Evolutionary conservation across 1,284 basidiomycete species (phyloP).

Genomic region (Thecaphora frezii): DNA sequence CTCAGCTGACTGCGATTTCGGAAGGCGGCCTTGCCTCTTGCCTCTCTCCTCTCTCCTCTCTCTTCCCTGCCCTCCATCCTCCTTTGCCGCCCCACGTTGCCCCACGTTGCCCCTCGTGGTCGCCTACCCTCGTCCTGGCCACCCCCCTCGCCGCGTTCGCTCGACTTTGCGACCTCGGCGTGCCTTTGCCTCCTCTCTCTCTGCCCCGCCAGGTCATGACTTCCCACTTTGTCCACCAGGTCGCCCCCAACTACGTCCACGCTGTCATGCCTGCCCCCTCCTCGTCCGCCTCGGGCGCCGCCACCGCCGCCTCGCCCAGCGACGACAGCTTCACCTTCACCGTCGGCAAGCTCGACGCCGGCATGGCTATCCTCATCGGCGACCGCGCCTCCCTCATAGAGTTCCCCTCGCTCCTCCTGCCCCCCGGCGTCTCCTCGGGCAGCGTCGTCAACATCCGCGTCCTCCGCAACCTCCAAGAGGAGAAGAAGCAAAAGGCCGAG

Average conservation of each 20-base stretch:
- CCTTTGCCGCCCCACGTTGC: too few relatives aligned
- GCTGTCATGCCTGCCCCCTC: conserved; percentile 30
- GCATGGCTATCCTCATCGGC: conserved; percentile 58
- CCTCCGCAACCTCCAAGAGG: conserved; percentile 49
- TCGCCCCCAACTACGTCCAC: conserved; percentile 43
- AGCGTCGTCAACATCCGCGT: conserved; percentile 57
- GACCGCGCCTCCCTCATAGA: conserved; percentile 58
- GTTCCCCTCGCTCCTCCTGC: conserved; percentile 56
- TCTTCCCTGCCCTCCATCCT: too few relatives aligned
- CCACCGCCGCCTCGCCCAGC: conserved; percentile 30
- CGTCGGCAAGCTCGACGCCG: conserved; percentile 57
- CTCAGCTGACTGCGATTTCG: too few relatives aligned
- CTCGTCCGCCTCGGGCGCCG: conserved; percentile 6
- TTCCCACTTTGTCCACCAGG: conserved; percentile 40
- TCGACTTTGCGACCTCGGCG: too few relatives aligned
- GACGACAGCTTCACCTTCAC: conserved; percentile 52
- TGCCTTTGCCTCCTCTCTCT: too few relatives aligned
- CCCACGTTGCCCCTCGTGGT: too few relatives aligned
- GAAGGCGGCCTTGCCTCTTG: too few relatives aligned
- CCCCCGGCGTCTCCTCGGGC: conserved; percentile 49
- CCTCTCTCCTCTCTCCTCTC: too few relatives aligned
- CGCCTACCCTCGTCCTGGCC: too few relatives aligned
- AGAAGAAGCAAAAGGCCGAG: conserved; percentile 42
- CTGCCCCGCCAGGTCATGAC: conserved; percentile 12
- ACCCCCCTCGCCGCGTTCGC: too few relatives aligned